These are phyloP conservation scores for Vigna reflexopilosa DNA, from an alignment of 306 rosid species.

Conservation along the genomic window DNA sequence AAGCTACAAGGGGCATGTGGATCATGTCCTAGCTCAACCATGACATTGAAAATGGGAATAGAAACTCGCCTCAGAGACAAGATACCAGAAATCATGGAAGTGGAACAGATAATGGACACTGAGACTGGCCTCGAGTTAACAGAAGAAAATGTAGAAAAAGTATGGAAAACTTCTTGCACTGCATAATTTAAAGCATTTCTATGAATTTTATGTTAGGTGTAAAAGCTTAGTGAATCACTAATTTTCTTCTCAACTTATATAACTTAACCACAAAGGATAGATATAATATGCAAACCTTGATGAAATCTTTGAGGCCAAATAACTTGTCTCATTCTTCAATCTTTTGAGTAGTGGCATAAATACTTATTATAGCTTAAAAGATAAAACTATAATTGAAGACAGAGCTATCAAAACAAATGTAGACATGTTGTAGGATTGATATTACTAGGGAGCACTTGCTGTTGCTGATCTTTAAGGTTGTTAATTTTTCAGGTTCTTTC, in stretches of 20 bases:
- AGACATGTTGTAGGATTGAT: conserved; percentile 29
- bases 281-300: conserved; percentile 12
- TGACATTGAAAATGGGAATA: conserved; percentile 95
- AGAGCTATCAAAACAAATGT: no score
- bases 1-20: conserved; percentile 99
- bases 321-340: conserved; percentile 13
- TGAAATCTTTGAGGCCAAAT: conserved; percentile 2
- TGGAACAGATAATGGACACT: conserved; percentile 86
- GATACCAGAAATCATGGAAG: conserved; percentile 89
- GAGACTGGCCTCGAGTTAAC: conserved; percentile 90
- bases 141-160: conserved; percentile 87
- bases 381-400: background rate
- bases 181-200: conserved; percentile 39
- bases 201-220: background rate
- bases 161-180: conserved; percentile 41
- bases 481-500: conserved; percentile 72
- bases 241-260: conserved; percentile 5
- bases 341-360: conserved; percentile 14
- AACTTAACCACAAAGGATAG: background rate
- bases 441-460: conserved; percentile 7
- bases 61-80: conserved; percentile 91
- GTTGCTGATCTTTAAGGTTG: conserved; percentile 11
- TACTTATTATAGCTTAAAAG: background rate
- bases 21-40: conserved; percentile 94
- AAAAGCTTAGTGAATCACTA: background rate